Base-by-base conservation (phyloP, 2,329 filamentous ascomycete species). In the Colletotrichum spaethianum region DNA sequence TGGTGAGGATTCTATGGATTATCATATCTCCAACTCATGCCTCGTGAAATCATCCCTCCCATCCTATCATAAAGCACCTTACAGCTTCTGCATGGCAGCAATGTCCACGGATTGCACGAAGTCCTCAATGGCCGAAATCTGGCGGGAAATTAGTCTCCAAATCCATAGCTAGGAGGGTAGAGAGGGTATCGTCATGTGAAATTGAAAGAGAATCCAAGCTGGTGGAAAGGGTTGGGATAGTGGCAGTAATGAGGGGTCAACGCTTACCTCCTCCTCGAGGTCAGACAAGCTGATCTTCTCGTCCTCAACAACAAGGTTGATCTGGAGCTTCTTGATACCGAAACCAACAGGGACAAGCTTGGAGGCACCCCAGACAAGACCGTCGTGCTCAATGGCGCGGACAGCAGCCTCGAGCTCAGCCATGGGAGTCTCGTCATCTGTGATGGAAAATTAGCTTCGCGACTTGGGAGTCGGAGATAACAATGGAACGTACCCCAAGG, bases 321-420 rank as follows among this genome's bases (percentile, higher is more conserved):
- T 97, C 91, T 98, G 96, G 75, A 99, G 92, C 91, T 98, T 98
- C 90, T 94, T 96, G 89, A 99, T 97, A 89, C 96, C 96, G 90
- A 94, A 99, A 81, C 95, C 96, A 79, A 99, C 92, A 77, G 95
- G 84, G 63, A 97, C 92, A 76, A 98, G 88, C 89, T 96, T 94
- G 84, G 93, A 95, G 76, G 89, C 91, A 91, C 96, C 96, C 96
- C 96, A 99, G 75, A 97, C 92, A 75, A 99, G 94, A 87, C 96
- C 96, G 61, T 98, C 96, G 89, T 93, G 91, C 86, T 96, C 91
- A 78, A 98, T 96, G 77, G 87, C 85, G 80, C 94, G 93, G 78
- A 98, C 95, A 76, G 92, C 87, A 40, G 85, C 88, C 88, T 98
- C 94, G 73, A 99, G 88, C 79, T 90, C 90, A 77, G 86, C 89